These are phyloP conservation scores for Achaetomiella virescens DNA, from an alignment of 495 filamentous ascomycete species.

Conservation along the genomic window DNA sequence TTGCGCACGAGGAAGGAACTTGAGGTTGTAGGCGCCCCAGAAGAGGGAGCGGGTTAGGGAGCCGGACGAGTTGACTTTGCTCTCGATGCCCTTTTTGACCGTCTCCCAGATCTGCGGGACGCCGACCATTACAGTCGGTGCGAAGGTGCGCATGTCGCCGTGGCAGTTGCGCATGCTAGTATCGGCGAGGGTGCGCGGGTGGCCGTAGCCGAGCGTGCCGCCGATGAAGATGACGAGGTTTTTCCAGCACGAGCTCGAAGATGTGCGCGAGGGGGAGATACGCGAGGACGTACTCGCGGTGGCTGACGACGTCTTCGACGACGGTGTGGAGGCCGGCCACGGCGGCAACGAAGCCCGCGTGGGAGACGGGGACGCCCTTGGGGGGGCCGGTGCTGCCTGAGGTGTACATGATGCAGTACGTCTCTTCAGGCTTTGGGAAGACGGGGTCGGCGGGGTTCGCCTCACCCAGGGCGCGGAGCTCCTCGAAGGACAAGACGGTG, in stretches of 20 bases:
- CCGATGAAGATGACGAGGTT: slow-evolving; percentile 68
- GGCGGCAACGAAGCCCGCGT: slow-evolving; percentile 67
- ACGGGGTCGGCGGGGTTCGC: slow-evolving; percentile 56
- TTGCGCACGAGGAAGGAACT: slow-evolving; percentile 55
- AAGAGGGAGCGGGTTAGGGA: slow-evolving; percentile 31
- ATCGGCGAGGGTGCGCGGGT: slow-evolving; percentile 75
- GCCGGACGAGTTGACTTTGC: slow-evolving; percentile 50
- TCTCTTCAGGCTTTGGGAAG: slow-evolving; percentile 62
- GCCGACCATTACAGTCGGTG: slow-evolving; percentile 74
- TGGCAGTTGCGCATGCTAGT: slow-evolving; percentile 40
- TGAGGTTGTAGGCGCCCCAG: slow-evolving; percentile 40
- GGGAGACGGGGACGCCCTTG: slow-evolving; percentile 80
- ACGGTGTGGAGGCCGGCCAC: slow-evolving; percentile 39
- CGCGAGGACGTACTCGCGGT: slow-evolving; percentile 60
- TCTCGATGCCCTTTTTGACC: slow-evolving; percentile 69
- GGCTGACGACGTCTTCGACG: slow-evolving; percentile 41
- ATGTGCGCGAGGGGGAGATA: slow-evolving; percentile 93
- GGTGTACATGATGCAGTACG: slow-evolving; percentile 91
- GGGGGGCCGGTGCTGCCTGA: slow-evolving; percentile 85
- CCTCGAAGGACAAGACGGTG: slow-evolving; percentile 38
- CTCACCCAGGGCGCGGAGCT: slow-evolving; percentile 53
- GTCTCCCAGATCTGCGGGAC: slow-evolving; percentile 79
- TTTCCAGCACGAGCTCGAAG: slow-evolving; percentile 74
- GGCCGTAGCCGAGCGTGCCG: slow-evolving; percentile 75
- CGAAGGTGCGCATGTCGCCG: slow-evolving; percentile 70